Conservation (phyloP, 768 basidiomycete species). For the Xerocomellus intermedius region DNA sequence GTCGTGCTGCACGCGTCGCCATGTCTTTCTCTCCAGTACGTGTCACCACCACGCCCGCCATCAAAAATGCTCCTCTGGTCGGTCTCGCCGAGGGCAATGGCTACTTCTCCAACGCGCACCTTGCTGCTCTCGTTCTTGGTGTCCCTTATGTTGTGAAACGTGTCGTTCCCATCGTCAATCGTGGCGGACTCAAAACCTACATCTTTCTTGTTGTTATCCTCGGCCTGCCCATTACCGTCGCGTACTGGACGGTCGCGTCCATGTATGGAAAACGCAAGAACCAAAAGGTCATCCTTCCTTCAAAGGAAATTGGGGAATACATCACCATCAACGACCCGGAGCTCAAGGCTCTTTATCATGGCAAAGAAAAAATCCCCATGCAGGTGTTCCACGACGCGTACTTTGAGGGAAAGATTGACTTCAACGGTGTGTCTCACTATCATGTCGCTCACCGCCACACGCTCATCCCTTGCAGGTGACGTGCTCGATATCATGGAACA, state of each 20-base stretch:
- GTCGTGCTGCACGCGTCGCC: slow-evolving; percentile 16
- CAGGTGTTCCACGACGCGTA: slow-evolving; percentile 97
- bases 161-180: slow-evolving; percentile 75
- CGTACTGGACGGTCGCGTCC: slow-evolving; percentile 89
- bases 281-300: slow-evolving; percentile 81
- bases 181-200: slow-evolving; percentile 85
- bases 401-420: slow-evolving; percentile 94
- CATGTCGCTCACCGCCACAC: not conserved
- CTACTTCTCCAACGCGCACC: slow-evolving; percentile 76
- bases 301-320: slow-evolving; percentile 84
- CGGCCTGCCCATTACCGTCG: slow-evolving; percentile 74
- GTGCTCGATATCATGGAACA: slow-evolving; percentile 92
- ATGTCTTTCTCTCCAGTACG: slow-evolving; percentile 52
- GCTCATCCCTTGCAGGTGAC: slow-evolving; percentile 57
- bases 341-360: slow-evolving; percentile 75
- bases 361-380: slow-evolving; percentile 93
- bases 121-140: slow-evolving; percentile 72
- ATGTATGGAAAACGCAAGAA: slow-evolving; percentile 78
- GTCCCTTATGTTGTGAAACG: slow-evolving; percentile 86
- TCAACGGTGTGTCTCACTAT: slow-evolving; percentile 66
- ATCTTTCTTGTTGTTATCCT: slow-evolving; percentile 72
- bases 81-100: slow-evolving; percentile 87
- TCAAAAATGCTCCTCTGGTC: slow-evolving; percentile 81
- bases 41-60: slow-evolving; percentile 68
- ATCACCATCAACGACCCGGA: slow-evolving; percentile 85